These are phyloP conservation scores for Climacium dendroides DNA, from an alignment of 225 moss, liverwort and hornwort genomes.

Conservation along the genomic window DNA sequence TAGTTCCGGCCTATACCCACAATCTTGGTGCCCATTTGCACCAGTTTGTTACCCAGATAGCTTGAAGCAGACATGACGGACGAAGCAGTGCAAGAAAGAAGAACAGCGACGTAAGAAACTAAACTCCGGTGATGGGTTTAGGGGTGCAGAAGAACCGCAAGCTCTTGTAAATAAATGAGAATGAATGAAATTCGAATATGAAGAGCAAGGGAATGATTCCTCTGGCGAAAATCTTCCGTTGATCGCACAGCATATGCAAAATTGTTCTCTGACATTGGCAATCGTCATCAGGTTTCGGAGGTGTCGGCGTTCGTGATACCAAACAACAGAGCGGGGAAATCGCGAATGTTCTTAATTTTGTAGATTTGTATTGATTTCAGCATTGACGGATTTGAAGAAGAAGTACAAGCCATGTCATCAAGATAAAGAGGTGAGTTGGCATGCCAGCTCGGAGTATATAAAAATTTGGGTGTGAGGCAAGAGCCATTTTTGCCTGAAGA, in stretches of 20 bases:
- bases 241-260: background rate
- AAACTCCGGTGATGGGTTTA: background rate
- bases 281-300: background rate
- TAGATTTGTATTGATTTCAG: background rate
- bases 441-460: background rate
- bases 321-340: background rate
- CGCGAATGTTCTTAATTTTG: background rate
- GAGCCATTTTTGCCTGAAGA: background rate
- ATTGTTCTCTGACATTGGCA: background rate
- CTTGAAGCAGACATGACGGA: conserved; percentile 32
- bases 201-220: background rate
- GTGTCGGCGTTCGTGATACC: background rate
- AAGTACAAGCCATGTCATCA: background rate
- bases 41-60: conserved; percentile 60
- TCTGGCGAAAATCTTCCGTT: background rate
- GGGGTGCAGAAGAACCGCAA: background rate
- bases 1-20: conserved; percentile 83
- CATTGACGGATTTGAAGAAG: background rate
- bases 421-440: background rate
- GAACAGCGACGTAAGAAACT: background rate
- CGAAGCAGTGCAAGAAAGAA: background rate
- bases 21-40: conserved; percentile 81
- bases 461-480: background rate
- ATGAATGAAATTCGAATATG: background rate
- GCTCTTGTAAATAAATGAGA: background rate